These are phyloP conservation scores for Aspergillus cristatus DNA, from an alignment of 495 filamentous ascomycete genomes.

Conservation along the genomic window DNA sequence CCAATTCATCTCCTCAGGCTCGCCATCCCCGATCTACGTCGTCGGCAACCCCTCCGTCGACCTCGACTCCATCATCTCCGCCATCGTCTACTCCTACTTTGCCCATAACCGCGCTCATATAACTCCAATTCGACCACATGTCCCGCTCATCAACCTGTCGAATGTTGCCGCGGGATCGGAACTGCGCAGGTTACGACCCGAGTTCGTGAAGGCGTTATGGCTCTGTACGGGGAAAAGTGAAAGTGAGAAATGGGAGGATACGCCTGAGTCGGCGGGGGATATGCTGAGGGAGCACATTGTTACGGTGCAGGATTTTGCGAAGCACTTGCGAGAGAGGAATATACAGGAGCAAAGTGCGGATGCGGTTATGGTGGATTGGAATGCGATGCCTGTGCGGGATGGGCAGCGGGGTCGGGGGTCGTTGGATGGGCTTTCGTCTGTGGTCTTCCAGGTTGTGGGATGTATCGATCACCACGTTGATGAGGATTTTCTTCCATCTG, in stretches of 20 bases:
- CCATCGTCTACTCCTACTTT: constrained; percentile 80
- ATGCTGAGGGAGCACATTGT: constrained; percentile 34
- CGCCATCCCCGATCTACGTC: constrained; percentile 32
- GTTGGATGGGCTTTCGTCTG: constrained; percentile 20
- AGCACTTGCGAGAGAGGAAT: neutral
- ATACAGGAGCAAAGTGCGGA: constrained; percentile 13
- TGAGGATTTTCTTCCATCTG: constrained; percentile 50
- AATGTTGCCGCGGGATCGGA: constrained; percentile 49
- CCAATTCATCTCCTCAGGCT: constrained; percentile 20
- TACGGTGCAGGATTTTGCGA: constrained; percentile 32
- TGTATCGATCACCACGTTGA: constrained; percentile 92
- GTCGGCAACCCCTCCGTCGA: constrained; percentile 51
- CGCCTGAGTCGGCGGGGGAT: constrained; percentile 17
- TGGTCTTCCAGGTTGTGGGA: constrained; percentile 49
- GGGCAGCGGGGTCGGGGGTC: constrained; percentile 17
- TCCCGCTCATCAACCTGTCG: constrained; percentile 74
- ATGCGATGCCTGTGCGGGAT: constrained; percentile 51
- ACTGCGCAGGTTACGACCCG: constrained; percentile 56
- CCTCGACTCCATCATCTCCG: constrained; percentile 83
- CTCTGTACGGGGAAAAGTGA: constrained; percentile 17
- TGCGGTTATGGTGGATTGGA: constrained; percentile 79
- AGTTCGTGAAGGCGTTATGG: constrained; percentile 49
- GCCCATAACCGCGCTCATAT: constrained; percentile 39
- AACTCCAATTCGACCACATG: constrained; percentile 46
- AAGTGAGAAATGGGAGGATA: constrained; percentile 21